These are phyloP conservation scores for Umbilicaria muhlenbergii DNA, from an alignment of 495 filamentous ascomycete species.

Conservation along the genomic window DNA sequence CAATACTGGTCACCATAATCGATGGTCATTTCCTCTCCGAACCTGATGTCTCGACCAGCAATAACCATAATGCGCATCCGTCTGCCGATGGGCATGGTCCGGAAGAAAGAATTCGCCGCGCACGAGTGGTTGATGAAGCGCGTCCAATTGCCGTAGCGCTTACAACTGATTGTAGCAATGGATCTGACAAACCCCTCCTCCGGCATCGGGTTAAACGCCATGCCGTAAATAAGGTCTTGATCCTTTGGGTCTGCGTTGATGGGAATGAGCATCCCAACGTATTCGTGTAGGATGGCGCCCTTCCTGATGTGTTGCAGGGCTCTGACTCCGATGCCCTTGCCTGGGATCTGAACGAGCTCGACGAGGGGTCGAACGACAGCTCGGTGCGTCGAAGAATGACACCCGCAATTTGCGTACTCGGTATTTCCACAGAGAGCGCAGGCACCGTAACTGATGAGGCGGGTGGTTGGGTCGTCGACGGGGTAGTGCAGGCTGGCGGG, in stretches of 20 bases:
- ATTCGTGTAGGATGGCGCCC: slow-evolving; percentile 19
- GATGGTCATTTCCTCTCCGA: slow-evolving; percentile 22
- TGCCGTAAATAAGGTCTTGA: background rate
- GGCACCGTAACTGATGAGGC: too few relatives aligned
- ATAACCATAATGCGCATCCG: slow-evolving; percentile 10
- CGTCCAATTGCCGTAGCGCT: slow-evolving; percentile 32
- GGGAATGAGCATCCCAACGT: slow-evolving; percentile 17
- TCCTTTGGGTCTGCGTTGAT: background rate
- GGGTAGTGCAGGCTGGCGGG: too few relatives aligned
- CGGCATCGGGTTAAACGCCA: background rate
- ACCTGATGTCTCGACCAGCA: slow-evolving; percentile 14
- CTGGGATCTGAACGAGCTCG: slow-evolving; percentile 19
- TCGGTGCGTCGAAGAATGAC: background rate
- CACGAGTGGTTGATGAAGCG: slow-evolving; percentile 67
- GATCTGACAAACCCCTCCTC: background rate
- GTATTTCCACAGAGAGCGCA: too few relatives aligned
- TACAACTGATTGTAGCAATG: slow-evolving; percentile 1
- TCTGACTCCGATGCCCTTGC: slow-evolving; percentile 21
- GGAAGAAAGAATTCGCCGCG: slow-evolving; percentile 27
- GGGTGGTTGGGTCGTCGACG: too few relatives aligned
- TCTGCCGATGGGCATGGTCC: slow-evolving; percentile 11
- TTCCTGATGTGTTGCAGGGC: slow-evolving; percentile 15
- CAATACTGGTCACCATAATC: slow-evolving; percentile 17
- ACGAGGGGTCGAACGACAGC: slow-evolving; percentile 12
- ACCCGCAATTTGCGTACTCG: background rate